phyloP scores from a whole-genome alignment of 345 rosid species.

The Eucalyptus grandis region DNA sequence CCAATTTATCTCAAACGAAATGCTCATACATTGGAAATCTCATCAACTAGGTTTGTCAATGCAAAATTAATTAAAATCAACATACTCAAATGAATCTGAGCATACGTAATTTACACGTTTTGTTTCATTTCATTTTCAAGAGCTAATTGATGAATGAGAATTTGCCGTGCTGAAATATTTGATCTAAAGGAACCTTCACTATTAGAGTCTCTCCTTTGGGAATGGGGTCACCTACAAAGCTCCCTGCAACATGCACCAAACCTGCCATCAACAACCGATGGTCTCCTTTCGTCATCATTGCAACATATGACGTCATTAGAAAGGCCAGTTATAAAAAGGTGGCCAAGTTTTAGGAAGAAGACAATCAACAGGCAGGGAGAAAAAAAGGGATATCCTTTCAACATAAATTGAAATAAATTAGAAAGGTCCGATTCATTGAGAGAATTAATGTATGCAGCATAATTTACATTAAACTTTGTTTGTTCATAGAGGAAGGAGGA shows the following conservation, averaged over 20 bases:
- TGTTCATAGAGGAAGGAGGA: background rate
- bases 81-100: background rate
- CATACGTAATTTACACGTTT: background rate
- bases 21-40: background rate
- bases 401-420: background rate
- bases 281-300: background rate
- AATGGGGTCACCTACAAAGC: conserved; percentile 1
- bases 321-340: background rate
- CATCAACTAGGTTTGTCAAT: background rate
- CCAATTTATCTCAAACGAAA: background rate
- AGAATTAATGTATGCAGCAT: background rate
- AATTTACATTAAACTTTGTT: background rate
- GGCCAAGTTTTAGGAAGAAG: background rate
- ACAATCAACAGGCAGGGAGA: background rate
- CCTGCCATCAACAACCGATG: background rate
- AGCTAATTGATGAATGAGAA: background rate
- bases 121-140: background rate
- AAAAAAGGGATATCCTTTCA: background rate
- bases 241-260: conserved; percentile 3
- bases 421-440: background rate
- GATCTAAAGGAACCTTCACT: background rate
- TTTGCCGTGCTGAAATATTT: background rate
- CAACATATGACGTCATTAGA: background rate
- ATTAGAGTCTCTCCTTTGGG: conserved; percentile 8
- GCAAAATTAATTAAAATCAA: background rate